Percentiles rank a stretch among this genome's conserved stretches.
Conservation (phyloP, 768 basidiomycete genomes). For the Leccinum fibrillosum region DNA sequence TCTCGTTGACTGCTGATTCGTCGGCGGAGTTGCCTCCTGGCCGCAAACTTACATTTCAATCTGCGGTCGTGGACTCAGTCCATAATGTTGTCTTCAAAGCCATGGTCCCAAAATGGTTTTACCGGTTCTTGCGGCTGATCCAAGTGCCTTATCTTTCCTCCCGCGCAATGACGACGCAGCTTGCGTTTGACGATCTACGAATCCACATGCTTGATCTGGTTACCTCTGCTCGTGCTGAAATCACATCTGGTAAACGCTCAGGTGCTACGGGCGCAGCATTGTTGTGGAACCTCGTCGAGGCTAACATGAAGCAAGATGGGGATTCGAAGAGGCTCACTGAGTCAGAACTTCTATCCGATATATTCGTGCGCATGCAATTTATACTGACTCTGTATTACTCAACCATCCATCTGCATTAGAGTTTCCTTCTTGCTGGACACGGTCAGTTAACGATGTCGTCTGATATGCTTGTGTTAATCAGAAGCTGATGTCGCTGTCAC, state of each 20-base stretch:
- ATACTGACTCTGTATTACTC: background rate
- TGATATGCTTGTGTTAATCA: background rate
- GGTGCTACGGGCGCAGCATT: constrained; percentile 33
- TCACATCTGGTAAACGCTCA: constrained; percentile 26
- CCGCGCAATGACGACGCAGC: constrained; percentile 25
- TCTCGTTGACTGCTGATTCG: constrained; percentile 33
- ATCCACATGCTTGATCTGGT: constrained; percentile 43
- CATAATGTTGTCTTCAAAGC: constrained; percentile 28
- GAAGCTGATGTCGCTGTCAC: constrained; percentile 3
- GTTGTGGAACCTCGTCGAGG: constrained; percentile 44
- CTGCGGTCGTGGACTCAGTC: constrained; percentile 26
- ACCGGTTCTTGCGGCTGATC: constrained; percentile 18
- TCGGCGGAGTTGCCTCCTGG: constrained; percentile 24
- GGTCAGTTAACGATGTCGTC: constrained; percentile 27
- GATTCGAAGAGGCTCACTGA: constrained; percentile 36
- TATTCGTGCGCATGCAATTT: constrained; percentile 37
- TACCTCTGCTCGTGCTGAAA: constrained; percentile 35
- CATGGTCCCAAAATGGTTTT: constrained; percentile 35
- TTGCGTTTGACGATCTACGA: constrained; percentile 36
- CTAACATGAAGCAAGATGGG: constrained; percentile 40
- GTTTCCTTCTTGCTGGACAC: constrained; percentile 49
- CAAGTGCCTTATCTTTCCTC: constrained; percentile 37
- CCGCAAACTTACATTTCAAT: constrained; percentile 36
- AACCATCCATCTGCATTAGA: constrained; percentile 21
- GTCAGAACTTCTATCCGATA: constrained; percentile 45